Percentiles rank a stretch among this genome's conserved stretches.
These are phyloP conservation scores for Poronia punctata DNA, from an alignment of 495 filamentous ascomycete genomes.

Conservation along the genomic window DNA sequence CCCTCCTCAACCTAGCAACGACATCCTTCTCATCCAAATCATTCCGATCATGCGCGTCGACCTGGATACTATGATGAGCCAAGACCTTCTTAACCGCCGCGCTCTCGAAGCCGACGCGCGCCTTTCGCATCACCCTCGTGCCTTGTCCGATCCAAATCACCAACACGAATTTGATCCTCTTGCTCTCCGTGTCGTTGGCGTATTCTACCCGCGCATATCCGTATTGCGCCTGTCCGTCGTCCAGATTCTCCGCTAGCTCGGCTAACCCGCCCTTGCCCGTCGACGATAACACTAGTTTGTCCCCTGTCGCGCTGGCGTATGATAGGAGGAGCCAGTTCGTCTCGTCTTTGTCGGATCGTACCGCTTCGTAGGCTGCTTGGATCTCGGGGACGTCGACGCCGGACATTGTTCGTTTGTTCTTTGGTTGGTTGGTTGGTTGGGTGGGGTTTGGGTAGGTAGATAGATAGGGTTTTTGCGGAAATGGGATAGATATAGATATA, in stretches of 20 bases:
- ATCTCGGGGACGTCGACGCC: slow-evolving; percentile 40
- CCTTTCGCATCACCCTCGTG: slow-evolving; percentile 54
- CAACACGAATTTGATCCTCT: slow-evolving; percentile 52
- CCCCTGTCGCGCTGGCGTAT: slow-evolving; percentile 39
- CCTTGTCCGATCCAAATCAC: slow-evolving; percentile 50
- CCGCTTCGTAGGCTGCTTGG: slow-evolving; percentile 40
- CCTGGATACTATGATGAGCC: slow-evolving; percentile 45
- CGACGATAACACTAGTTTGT: slow-evolving; percentile 38
- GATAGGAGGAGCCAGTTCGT: slow-evolving; percentile 53
- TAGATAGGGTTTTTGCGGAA: no score
- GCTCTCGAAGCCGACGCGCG: slow-evolving; percentile 49
- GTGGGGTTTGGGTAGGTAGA: no score
- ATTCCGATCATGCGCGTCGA: slow-evolving; percentile 42
- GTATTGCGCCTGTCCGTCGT: slow-evolving; percentile 46
- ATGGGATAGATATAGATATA: no score
- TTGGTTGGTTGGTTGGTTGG: background rate
- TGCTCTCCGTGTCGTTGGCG: slow-evolving; percentile 52
- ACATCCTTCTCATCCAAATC: slow-evolving; percentile 51
- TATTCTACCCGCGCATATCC: slow-evolving; percentile 53
- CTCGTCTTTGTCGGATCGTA: slow-evolving; percentile 49
- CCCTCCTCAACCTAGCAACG: slow-evolving; percentile 43
- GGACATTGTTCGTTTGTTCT: slow-evolving; percentile 29
- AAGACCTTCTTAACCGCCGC: slow-evolving; percentile 50
- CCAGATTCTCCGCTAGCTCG: slow-evolving; percentile 40
- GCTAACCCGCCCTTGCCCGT: slow-evolving; percentile 45